Conservation (phyloP, 352 stramenopile genomes). For the Pythium chondricola region DNA sequence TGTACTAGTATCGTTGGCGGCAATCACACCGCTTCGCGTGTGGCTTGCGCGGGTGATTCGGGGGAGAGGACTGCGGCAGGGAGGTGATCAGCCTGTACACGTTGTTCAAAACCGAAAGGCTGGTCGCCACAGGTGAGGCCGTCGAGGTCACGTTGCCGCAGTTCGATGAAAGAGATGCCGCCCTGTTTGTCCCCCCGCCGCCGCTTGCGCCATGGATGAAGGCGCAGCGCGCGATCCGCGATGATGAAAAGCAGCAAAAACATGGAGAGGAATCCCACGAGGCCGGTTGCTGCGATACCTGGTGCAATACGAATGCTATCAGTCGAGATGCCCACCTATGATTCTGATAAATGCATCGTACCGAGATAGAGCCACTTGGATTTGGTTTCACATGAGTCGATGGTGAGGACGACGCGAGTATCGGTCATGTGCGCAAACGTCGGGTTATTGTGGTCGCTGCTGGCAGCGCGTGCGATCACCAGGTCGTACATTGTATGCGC, state of each 20-base stretch:
- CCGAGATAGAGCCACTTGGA: slow-evolving; percentile 15
- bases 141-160: no score
- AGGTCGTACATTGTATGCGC: slow-evolving; percentile 10
- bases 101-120: no score
- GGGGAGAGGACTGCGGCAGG: no score
- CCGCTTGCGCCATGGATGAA: slow-evolving; percentile 1
- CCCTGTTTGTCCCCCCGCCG: slow-evolving; percentile 1
- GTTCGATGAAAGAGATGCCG: slow-evolving; percentile 2
- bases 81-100: no score
- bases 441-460: not conserved
- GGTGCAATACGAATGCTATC: not conserved
- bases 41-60: no score
- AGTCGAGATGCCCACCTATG: not conserved
- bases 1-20: no score
- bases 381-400: slow-evolving; percentile 6
- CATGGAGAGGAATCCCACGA: slow-evolving; percentile 14
- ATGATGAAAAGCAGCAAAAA: slow-evolving; percentile 12
- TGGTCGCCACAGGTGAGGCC: no score
- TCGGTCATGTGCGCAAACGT: no score
- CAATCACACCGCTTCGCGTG: no score
- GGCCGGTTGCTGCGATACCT: slow-evolving; percentile 5
- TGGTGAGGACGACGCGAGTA: slow-evolving; percentile 1
- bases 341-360: not conserved
- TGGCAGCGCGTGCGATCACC: slow-evolving; percentile 3
- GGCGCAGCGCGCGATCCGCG: slow-evolving; percentile 6